Percentiles rank a stretch among this genome's conserved stretches.
Conservation (phyloP, 805 yeast species). For the Yarrowia sp. region DNA sequence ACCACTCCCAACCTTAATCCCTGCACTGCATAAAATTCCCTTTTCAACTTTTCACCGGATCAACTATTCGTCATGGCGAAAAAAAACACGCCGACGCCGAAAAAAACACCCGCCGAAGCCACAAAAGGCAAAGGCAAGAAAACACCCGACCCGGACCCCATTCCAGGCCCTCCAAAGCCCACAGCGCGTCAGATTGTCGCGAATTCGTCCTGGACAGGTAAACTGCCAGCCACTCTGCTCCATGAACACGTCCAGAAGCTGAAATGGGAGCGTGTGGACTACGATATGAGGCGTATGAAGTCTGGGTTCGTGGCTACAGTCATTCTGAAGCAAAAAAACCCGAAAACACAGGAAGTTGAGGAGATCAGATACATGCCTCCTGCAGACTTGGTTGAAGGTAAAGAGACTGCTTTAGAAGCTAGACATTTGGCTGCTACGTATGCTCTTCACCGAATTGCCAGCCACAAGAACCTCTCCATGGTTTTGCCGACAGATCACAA, state of each 20-base stretch:
- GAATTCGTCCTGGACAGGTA: conserved; percentile 89
- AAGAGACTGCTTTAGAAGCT: conserved; percentile 83
- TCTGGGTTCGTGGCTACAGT: conserved; percentile 67
- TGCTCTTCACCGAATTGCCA: conserved; percentile 75
- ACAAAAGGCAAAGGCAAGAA: neutral
- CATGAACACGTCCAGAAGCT: conserved; percentile 85
- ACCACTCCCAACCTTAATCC: neutral
- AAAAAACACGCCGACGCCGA: conserved; percentile 11
- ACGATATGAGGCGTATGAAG: conserved; percentile 59
- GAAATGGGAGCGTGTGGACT: conserved; percentile 85
- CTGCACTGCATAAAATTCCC: neutral
- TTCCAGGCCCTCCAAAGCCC: conserved; percentile 5
- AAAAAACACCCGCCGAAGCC: neutral
- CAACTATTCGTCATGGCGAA: neutral
- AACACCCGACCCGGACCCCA: neutral
- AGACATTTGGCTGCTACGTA: conserved; percentile 88
- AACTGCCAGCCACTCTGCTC: conserved; percentile 79
- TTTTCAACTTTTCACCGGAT: neutral
- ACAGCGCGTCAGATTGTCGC: conserved; percentile 45
- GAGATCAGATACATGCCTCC: conserved; percentile 55
- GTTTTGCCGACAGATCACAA: conserved; percentile 81
- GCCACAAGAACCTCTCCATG: conserved; percentile 80
- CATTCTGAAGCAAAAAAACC: conserved; percentile 67
- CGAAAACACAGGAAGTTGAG: conserved; percentile 71
- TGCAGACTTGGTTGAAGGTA: conserved; percentile 54